phyloP scores from a whole-genome alignment of 2,329 filamentous ascomycete species.

The Fusarium scirpi region DNA sequence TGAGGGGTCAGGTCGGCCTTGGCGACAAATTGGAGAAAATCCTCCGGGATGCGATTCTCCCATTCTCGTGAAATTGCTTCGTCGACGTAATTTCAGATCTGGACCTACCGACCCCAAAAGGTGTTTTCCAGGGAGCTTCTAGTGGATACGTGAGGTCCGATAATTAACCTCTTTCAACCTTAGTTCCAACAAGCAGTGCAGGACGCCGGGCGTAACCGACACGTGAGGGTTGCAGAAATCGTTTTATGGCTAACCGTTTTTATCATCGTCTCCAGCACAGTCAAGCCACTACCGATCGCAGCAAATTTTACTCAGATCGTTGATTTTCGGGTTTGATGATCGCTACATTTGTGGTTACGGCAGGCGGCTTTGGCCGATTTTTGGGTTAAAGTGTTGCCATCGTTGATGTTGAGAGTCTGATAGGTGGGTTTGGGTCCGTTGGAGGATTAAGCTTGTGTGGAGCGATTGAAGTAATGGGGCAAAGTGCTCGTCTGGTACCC shows the following conservation, averaged over 20 bases:
- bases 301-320: not conserved
- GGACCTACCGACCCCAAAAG: not conserved
- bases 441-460: not conserved
- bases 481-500: no score
- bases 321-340: not conserved
- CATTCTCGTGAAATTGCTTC: not conserved
- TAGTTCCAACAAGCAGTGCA: no score
- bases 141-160: not conserved
- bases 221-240: slow-evolving; percentile 20
- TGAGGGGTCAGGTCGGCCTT: not conserved
- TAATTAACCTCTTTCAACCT: not conserved
- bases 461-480: not conserved
- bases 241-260: not conserved
- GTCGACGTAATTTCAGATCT: not conserved
- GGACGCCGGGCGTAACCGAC: slow-evolving; percentile 28
- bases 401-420: not conserved
- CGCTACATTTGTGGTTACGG: not conserved
- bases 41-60: not conserved
- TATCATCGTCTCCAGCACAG: not conserved
- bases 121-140: slow-evolving; percentile 22
- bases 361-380: not conserved
- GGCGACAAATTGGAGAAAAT: slow-evolving; percentile 10
- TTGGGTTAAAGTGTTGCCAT: not conserved
- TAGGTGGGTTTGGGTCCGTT: not conserved
- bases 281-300: not conserved